Evolutionary conservation across 257 asterid species (phyloP), one percentile per base, ranked within the genome.

Genomic region (Solanum chiquidenum): DNA sequence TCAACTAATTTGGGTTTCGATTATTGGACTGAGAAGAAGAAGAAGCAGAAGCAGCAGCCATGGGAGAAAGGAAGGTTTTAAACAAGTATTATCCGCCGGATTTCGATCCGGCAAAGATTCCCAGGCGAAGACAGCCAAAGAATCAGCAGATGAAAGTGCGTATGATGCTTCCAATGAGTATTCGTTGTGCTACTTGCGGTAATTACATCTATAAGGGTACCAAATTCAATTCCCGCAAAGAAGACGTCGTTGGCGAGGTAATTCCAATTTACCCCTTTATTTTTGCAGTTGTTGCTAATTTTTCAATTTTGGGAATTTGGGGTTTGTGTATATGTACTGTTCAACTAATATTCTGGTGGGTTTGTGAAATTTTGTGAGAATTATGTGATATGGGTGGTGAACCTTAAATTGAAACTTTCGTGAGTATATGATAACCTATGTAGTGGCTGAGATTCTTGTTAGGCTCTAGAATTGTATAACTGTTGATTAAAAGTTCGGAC

Each of bases 141-240:
- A 96, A 94, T 77, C 95, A 94, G 90, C 98, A 95, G 90, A 94
- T 96, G 89, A 93, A 90, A 72, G 97, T 96, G 25, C 92, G 99
- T 11, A 96, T 95, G 98, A 96, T 94, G 98, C 96, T 95, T 89
- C 99, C 99, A 0, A 96, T 95, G 98, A 94, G 98, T 87, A 93
- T 96, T 25, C 93, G 98, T 1, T 94, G 99, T 42, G 92, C 85
- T 12, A 95, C 98, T 7, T 95, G 98, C 83, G 98, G 98, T 0
- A 95, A 95, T 84, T 96, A 95, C 86, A 96, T 96, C 2, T 94
- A 95, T 84, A 94, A 94, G 89, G 98, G 98, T 5, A 94, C 98
- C 12, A 95, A 94, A 62, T 96, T 96, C 90, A 96, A 96, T 90
- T 95, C 98, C 9, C 94, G 98, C 72, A 95, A 95, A 90, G 99